These are phyloP conservation scores for Diaporthe citrichinensis DNA, from an alignment of 2,329 filamentous ascomycete species.

Conservation along the genomic window DNA sequence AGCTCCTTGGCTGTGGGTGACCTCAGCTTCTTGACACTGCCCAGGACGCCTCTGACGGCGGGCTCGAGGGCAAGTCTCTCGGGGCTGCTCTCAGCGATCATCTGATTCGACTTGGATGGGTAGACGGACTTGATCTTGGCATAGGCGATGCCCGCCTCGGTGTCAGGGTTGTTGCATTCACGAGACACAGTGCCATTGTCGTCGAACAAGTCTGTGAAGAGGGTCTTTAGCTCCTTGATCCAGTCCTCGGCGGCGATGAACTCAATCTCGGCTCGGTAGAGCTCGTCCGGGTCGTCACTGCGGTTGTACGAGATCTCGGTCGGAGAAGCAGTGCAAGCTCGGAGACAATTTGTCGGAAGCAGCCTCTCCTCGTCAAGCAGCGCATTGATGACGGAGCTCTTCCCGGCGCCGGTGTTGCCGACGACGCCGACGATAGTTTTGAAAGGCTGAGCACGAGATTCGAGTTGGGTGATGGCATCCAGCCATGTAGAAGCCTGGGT, in stretches of 20 bases:
- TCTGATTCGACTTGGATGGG: background rate
- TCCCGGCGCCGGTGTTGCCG: background rate
- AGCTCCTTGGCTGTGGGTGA: background rate
- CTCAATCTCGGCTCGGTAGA: constrained; percentile 5
- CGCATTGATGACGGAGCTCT: constrained; percentile 16
- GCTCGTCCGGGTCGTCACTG: background rate
- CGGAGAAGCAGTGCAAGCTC: background rate
- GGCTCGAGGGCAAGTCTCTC: background rate
- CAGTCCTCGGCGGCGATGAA: background rate
- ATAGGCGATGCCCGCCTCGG: constrained; percentile 5
- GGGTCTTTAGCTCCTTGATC: constrained; percentile 1
- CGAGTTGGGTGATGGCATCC: background rate
- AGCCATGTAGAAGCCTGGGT: constrained; percentile 6
- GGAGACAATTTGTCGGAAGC: constrained; percentile 1
- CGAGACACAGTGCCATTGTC: background rate
- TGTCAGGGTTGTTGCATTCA: background rate
- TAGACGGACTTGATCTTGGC: constrained; percentile 6
- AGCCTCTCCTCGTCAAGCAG: constrained; percentile 11
- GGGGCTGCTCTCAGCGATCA: constrained; percentile 6
- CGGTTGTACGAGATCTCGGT: constrained; percentile 6
- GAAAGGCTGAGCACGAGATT: constrained; percentile 13
- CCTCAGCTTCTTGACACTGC: constrained; percentile 10
- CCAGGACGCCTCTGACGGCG: constrained; percentile 7
- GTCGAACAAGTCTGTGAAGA: constrained; percentile 8
- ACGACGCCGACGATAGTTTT: constrained; percentile 9